Base-by-base conservation (phyloP, 345 rosid genomes). In the Pistacia integerrima region DNA sequence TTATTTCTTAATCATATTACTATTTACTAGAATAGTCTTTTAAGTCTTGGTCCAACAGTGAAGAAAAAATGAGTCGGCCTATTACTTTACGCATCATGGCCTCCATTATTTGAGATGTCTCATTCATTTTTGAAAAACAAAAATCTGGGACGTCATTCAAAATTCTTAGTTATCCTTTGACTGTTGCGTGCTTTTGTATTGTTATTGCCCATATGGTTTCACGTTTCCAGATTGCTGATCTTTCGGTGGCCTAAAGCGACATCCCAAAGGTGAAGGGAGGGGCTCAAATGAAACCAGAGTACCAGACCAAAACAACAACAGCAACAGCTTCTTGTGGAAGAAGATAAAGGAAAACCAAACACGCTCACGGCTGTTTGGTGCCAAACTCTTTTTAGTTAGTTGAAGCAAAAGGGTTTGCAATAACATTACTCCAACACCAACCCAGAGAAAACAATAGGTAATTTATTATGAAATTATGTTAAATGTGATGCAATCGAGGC, bases 121-220 rank as follows among this genome's bases (percentile, higher is more conserved):
- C 56, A 46, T 48, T 48, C 2, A 14, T 36, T 70, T 56, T 54
- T 22, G 0, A 49, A 46, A 46, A 22, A 1, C 4, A 66, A 66
- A 51, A 33, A 11, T 48, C 41, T 65, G 30, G 49, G n/a, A 41
- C 69, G 46, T 41, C 52, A 38, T 17, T 18, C 35, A 30, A 73
- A 55, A 49, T 73, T 62, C 76, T 30, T 30, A 28, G 68, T 73
- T 62, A 73, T 73, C 76, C 11, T 9, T n/a, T 30, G 22, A 73
- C 76, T 73, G 76, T 62, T 16, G 57, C 65, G 46, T 41, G 10
- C 8, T 7, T 5, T 48, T 67, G 20, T 67, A 25, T 67, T 48
- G 38, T 13, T 49, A 12, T 67, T 56, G 17, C 8, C 30, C 11
- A 36, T 67, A 5, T 67, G 38, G 52, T 3, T 41, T 41, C 1